Percentiles rank a stretch among this genome's conserved stretches.
Conservation (phyloP, 2,329 filamentous ascomycete genomes). For the Diaporthe citrichinensis region DNA sequence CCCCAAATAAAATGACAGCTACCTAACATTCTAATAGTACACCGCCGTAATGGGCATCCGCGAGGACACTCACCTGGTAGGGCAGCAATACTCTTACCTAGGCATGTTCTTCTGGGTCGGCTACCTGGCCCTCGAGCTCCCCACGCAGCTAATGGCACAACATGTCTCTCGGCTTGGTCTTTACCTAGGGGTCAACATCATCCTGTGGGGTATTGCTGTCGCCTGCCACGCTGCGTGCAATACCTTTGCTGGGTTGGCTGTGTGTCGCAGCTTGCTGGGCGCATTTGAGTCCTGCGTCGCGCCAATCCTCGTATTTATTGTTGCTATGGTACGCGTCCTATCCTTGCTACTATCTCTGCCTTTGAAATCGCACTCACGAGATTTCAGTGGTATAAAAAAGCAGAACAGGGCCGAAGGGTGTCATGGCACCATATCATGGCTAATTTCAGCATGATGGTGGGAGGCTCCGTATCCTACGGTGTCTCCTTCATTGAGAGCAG, state of each 20-base stretch:
- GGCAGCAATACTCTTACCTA: conserved; percentile 53
- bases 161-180: conserved; percentile 52
- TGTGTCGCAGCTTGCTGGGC: conserved; percentile 45
- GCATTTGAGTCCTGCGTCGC: conserved; percentile 47
- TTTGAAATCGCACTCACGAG: not conserved
- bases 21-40: conserved; percentile 36
- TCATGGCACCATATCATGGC: conserved; percentile 35
- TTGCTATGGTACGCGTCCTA: conserved; percentile 35
- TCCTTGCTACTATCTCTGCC: not conserved
- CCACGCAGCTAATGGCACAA: conserved; percentile 55
- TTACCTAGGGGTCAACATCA: conserved; percentile 53
- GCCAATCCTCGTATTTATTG: conserved; percentile 47
- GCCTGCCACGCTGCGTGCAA: conserved; percentile 43
- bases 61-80: conserved; percentile 51
- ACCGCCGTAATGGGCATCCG: conserved; percentile 48
- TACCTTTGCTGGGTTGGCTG: conserved; percentile 45
- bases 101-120: conserved; percentile 59
- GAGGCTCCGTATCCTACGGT: conserved; percentile 37
- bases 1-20: not conserved
- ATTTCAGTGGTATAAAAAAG: conserved; percentile 46
- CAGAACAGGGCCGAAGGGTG: conserved; percentile 33
- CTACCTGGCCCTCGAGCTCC: conserved; percentile 57
- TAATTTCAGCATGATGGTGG: conserved; percentile 36
- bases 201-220: conserved; percentile 57
- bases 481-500: conserved; percentile 9